Evolutionary conservation across 202 grass and related monocot genomes (phyloP), one percentile per base, ranked within the genome.

Genomic region (Schoenoplectus tabernaemontani): DNA sequence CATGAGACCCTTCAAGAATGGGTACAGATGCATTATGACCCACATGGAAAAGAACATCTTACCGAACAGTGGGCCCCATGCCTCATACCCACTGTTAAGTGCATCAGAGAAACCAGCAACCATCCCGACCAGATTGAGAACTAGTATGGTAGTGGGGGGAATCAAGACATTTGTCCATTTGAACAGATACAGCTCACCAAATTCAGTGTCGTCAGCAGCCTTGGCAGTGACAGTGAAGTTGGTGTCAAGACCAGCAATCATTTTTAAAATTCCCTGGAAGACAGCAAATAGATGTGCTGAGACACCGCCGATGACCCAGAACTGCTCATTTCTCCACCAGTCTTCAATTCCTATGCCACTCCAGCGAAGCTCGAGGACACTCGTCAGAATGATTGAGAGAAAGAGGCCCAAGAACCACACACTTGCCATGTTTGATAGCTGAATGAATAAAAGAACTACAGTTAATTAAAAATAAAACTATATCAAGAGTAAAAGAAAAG

Each of bases 121-220:
- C 7, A 95, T 86, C 10, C 96, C 96, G n/a, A 99, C 92, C 30
- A 99, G 74, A 86, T 99, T 99, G 60, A 99, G 82, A 61, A 99
- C 87, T 39, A 99, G 82, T 84, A 99, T 90, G 57, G 82, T 87
- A 9, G 96, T 99, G 0, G 96, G 96, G 19, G 96, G 92, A 60
- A 99, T 99, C 83, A 99, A 84, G 51, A 99, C 92, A 4, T 91
- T 99, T 7, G 96, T 99, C 96, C 96, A 99, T 85, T 99, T 99
- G 85, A 99, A 89, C 22, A 92, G 32, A 41, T 99, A 99, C 12
- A 99, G 86, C 59, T 99, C 96, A 9, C 86, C 96, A 42, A 95
- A 99, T 4, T 91, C 92, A 0, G 34, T 11, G 26, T 99, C 96
- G 11, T 99, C 96, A 0, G 90, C 46, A n/a, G 87, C 86, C 78